phyloP scores from a whole-genome alignment of 2,329 filamentous ascomycete species.

The Neopestalotiopsis sp. region DNA sequence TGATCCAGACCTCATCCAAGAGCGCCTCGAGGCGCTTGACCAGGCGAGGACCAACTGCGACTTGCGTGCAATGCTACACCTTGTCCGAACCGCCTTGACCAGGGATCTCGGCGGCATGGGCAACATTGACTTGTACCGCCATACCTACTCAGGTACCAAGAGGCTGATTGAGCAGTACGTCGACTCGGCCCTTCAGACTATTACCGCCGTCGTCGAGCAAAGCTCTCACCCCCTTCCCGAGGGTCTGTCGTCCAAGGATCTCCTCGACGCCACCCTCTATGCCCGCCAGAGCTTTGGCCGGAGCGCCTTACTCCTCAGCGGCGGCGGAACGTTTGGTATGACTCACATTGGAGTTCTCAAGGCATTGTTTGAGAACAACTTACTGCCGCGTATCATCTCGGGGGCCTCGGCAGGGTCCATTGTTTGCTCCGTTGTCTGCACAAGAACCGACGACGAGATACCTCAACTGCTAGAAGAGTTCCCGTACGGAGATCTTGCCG shows the following conservation, averaged over 20 bases:
- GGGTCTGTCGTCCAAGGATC: constrained; percentile 60
- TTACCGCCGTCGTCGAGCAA: constrained; percentile 72
- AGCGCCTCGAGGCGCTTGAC: constrained; percentile 75
- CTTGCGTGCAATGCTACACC: constrained; percentile 76
- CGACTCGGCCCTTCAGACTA: constrained; percentile 75
- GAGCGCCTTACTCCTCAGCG: constrained; percentile 81
- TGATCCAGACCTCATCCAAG: constrained; percentile 70
- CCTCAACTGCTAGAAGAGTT: constrained; percentile 72
- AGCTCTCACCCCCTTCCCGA: constrained; percentile 52
- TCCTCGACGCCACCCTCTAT: constrained; percentile 72
- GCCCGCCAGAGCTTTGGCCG: constrained; percentile 84
- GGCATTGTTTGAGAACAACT: constrained; percentile 72
- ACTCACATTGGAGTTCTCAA: constrained; percentile 89
- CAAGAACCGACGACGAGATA: constrained; percentile 78
- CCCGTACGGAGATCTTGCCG: constrained; percentile 78
- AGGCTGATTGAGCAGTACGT: constrained; percentile 86
- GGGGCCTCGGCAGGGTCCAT: constrained; percentile 89
- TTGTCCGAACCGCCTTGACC: constrained; percentile 79
- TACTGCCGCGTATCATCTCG: constrained; percentile 85
- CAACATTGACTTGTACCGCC: constrained; percentile 79
- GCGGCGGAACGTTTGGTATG: constrained; percentile 90
- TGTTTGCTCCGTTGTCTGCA: constrained; percentile 80
- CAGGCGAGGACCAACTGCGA: constrained; percentile 75
- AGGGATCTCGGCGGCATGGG: constrained; percentile 88
- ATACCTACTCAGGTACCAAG: constrained; percentile 87